Evolutionary conservation across 1,284 basidiomycete species (phyloP).

Genomic region (Marasmius tenuissimus): DNA sequence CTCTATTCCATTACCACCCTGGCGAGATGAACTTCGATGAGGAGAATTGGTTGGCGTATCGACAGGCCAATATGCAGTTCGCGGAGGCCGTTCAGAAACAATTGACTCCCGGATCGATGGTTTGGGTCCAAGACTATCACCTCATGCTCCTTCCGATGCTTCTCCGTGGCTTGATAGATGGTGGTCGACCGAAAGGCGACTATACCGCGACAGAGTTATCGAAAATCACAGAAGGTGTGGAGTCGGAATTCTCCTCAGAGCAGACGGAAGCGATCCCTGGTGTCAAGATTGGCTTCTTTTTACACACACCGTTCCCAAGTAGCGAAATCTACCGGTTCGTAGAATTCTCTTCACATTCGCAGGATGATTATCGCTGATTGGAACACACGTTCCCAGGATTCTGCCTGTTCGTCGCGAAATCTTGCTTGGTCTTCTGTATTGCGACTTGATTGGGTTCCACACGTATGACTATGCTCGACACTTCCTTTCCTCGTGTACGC

Average conservation of each 20-base stretch:
- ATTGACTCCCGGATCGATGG: constrained; percentile 85
- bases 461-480: constrained; percentile 99
- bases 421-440: constrained; percentile 91
- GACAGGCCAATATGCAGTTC: constrained; percentile 95
- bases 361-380: background rate
- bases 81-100: constrained; percentile 85
- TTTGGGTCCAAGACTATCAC: constrained; percentile 99
- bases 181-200: constrained; percentile 56
- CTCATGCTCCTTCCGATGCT: constrained; percentile 98
- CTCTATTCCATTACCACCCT: constrained; percentile 98
- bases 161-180: constrained; percentile 85
- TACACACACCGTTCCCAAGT: constrained; percentile 98
- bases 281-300: constrained; percentile 96
- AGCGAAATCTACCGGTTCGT: constrained; percentile 95
- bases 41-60: constrained; percentile 96
- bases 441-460: constrained; percentile 98
- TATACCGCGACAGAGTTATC: constrained; percentile 69
- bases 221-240: constrained; percentile 77
- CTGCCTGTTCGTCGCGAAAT: constrained; percentile 97
- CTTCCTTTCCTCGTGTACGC: constrained; percentile 97
- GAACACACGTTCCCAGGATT: constrained; percentile 54
- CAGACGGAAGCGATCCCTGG: constrained; percentile 46
- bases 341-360: constrained; percentile 11
- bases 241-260: constrained; percentile 43
- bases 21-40: constrained; percentile 99